Conservation (phyloP, 176 grass and related monocot species). For the Rhynchospora tenuis region DNA sequence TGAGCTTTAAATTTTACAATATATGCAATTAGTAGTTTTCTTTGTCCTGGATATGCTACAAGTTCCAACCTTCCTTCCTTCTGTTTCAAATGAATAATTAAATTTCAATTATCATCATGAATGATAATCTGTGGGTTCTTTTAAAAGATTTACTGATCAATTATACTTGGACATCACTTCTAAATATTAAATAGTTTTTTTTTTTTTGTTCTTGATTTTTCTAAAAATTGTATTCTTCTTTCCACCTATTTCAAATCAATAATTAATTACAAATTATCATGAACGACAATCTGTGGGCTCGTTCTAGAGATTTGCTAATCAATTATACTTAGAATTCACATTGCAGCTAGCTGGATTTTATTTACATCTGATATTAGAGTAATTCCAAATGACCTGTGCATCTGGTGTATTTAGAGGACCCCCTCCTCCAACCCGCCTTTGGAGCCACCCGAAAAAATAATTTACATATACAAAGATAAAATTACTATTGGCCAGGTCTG, state of each 20-base stretch:
- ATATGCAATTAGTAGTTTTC: not conserved
- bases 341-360: not conserved
- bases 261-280: not conserved
- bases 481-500: not conserved
- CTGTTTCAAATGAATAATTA: too few species aligned
- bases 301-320: not conserved
- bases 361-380: not conserved
- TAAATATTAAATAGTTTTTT: too few species aligned
- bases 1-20: not conserved
- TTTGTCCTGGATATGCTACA: too few species aligned
- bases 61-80: too few species aligned
- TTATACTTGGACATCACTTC: too few species aligned
- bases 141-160: too few species aligned
- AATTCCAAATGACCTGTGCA: not conserved
- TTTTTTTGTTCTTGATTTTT: not conserved
- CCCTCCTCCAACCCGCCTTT: not conserved
- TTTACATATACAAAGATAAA: not conserved
- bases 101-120: too few species aligned
- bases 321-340: slow-evolving; percentile 1
- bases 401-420: not conserved
- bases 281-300: not conserved
- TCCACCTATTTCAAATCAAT: not conserved
- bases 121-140: too few species aligned
- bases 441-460: not conserved
- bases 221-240: not conserved